phyloP scores from a whole-genome alignment of 306 rosid genomes.

The Cicer pinnatifidum region DNA sequence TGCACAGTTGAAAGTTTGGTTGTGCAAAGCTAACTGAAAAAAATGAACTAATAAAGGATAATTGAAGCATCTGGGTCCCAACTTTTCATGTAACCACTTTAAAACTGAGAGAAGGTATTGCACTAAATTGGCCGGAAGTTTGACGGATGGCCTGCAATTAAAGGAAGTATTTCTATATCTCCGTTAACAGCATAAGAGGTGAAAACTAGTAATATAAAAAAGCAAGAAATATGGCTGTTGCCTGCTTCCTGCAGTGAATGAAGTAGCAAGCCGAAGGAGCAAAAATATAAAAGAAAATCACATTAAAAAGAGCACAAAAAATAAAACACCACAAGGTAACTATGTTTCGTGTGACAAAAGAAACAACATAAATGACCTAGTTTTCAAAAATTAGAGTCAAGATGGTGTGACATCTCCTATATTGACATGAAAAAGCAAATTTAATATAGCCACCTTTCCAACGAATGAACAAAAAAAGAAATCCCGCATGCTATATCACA shows the following conservation, averaged over 20 bases:
- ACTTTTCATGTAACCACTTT: slow-evolving; percentile 61
- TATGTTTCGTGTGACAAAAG: slow-evolving; percentile 8
- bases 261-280: slow-evolving; percentile 42
- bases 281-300: slow-evolving; percentile 32
- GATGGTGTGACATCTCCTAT: slow-evolving; percentile 16
- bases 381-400: slow-evolving; percentile 2
- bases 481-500: slow-evolving; percentile 13
- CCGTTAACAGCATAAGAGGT: slow-evolving; percentile 39
- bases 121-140: slow-evolving; percentile 71
- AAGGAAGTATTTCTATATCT: slow-evolving; percentile 40
- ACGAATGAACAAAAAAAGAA: slow-evolving; percentile 31
- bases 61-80: slow-evolving; percentile 53
- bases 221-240: slow-evolving; percentile 8
- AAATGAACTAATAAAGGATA: slow-evolving; percentile 59
- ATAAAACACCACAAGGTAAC: background rate
- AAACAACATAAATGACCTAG: slow-evolving; percentile 21
- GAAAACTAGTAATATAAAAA: slow-evolving; percentile 40
- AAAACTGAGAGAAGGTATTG: slow-evolving; percentile 54
- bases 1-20: slow-evolving; percentile 67
- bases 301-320: slow-evolving; percentile 17
- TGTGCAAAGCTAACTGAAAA: slow-evolving; percentile 62
- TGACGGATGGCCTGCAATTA: slow-evolving; percentile 71
- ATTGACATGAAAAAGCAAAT: slow-evolving; percentile 38
- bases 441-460: slow-evolving; percentile 20
- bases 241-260: slow-evolving; percentile 30